These are phyloP conservation scores for Colletotrichum australisinense DNA, from an alignment of 2,329 filamentous ascomycete species.

Conservation along the genomic window DNA sequence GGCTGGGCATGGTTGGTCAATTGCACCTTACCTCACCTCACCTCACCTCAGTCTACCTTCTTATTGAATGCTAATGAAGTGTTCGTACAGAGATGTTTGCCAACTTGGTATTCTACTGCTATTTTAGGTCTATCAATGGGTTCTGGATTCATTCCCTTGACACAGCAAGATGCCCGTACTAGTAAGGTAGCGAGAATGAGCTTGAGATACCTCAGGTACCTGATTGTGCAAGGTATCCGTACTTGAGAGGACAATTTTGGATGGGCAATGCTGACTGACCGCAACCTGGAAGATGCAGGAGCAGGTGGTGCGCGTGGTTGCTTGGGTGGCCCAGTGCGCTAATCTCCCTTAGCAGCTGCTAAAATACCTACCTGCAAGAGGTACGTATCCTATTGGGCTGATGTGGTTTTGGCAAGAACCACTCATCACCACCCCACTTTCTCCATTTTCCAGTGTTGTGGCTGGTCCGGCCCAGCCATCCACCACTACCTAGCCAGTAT, in stretches of 20 bases:
- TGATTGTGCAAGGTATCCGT: not conserved
- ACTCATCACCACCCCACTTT: not conserved
- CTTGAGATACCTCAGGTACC: not conserved
- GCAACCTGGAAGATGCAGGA: not conserved
- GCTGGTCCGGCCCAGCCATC: slow-evolving; percentile 15
- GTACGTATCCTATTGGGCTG: slow-evolving; percentile 11
- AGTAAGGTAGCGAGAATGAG: too few relatives aligned
- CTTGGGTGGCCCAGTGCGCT: slow-evolving; percentile 16
- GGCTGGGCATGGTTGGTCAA: slow-evolving; percentile 1
- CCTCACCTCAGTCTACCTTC: too few relatives aligned
- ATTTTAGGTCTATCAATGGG: not conserved
- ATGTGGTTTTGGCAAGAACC: not conserved
- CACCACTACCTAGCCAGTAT: not conserved
- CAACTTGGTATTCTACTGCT: not conserved
- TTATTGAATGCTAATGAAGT: too few relatives aligned
- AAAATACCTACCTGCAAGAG: not conserved
- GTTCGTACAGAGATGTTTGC: not conserved
- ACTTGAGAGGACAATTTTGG: not conserved
- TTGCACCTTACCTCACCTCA: too few relatives aligned
- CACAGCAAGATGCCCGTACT: too few relatives aligned
- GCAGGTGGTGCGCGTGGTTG: slow-evolving; percentile 20
- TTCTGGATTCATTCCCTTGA: not conserved
- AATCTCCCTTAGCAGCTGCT: slow-evolving; percentile 3
- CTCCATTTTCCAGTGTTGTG: slow-evolving; percentile 3
- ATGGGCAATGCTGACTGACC: not conserved